These are phyloP conservation scores for Apiotrichum montevideense DNA, from an alignment of 1,284 basidiomycete genomes.

Conservation along the genomic window DNA sequence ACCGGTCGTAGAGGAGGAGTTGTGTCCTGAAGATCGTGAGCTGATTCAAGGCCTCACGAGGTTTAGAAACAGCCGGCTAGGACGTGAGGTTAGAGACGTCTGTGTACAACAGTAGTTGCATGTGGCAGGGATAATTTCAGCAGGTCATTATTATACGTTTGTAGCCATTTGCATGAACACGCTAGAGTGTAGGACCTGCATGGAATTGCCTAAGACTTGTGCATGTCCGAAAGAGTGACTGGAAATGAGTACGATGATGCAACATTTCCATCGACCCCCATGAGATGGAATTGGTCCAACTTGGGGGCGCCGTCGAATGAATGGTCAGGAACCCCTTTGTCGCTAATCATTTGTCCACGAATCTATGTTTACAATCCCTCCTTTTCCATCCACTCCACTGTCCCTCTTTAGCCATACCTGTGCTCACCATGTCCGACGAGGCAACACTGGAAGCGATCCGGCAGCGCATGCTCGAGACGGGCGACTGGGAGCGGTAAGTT, in stretches of 20 bases:
- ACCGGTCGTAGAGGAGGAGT: constrained; percentile 5
- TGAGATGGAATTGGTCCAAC: not conserved
- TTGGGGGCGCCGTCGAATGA: not conserved
- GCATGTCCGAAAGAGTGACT: not conserved
- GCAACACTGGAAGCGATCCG: constrained; percentile 33
- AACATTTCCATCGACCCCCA: no score
- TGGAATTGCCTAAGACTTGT: not conserved
- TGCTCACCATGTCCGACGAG: constrained; percentile 20
- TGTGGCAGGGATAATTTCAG: no score
- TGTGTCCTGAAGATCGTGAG: constrained; percentile 31
- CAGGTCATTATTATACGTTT: no score
- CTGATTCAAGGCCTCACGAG: constrained; percentile 34
- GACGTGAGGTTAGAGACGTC: constrained; percentile 33
- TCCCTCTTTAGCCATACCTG: not conserved
- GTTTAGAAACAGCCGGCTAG: constrained; percentile 31
- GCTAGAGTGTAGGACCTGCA: not conserved
- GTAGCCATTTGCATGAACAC: no score
- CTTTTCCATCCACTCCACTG: no score
- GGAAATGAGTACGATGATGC: no score
- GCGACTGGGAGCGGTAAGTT: constrained; percentile 43
- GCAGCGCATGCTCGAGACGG: constrained; percentile 37
- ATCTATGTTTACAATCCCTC: no score
- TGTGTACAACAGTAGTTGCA: constrained; percentile 32
- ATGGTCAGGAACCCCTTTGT: no score
- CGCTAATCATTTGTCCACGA: no score